Percentiles rank a stretch among this genome's conserved stretches.
Evolutionary conservation across 768 basidiomycete species (phyloP).

Genomic region (Tephrocybe sp.): DNA sequence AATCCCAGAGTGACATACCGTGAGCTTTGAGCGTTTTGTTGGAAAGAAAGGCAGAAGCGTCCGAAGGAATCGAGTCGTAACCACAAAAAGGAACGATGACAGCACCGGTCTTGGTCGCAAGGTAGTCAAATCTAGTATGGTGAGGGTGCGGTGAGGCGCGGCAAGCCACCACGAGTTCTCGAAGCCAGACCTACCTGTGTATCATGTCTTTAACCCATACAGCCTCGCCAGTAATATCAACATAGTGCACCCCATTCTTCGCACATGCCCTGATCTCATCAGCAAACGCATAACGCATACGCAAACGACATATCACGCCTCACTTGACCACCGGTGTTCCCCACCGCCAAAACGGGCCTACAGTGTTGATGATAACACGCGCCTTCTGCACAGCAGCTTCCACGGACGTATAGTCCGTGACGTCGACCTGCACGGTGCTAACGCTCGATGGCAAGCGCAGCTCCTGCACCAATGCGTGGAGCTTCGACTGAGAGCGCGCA

Average conservation of each 20-base stretch:
- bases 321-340: slow-evolving; percentile 74
- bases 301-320: slow-evolving; percentile 19
- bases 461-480: slow-evolving; percentile 51
- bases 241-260: slow-evolving; percentile 73
- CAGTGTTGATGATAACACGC: slow-evolving; percentile 72
- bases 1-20: slow-evolving; percentile 12
- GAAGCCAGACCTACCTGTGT: slow-evolving; percentile 39
- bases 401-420: slow-evolving; percentile 51
- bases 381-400: slow-evolving; percentile 55
- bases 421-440: slow-evolving; percentile 55
- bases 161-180: neutral
- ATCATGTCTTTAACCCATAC: slow-evolving; percentile 68
- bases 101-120: slow-evolving; percentile 67
- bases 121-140: slow-evolving; percentile 76
- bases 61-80: slow-evolving; percentile 77
- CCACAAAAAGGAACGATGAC: slow-evolving; percentile 81
- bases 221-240: slow-evolving; percentile 80
- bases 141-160: neutral
- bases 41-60: slow-evolving; percentile 66
- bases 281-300: neutral
- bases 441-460: slow-evolving; percentile 45
- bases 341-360: slow-evolving; percentile 74
- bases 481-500: slow-evolving; percentile 65
- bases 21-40: slow-evolving; percentile 63
- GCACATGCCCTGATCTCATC: slow-evolving; percentile 62